Base-by-base conservation (phyloP, 1,284 basidiomycete genomes). In the Cryptococcus sp. region DNA sequence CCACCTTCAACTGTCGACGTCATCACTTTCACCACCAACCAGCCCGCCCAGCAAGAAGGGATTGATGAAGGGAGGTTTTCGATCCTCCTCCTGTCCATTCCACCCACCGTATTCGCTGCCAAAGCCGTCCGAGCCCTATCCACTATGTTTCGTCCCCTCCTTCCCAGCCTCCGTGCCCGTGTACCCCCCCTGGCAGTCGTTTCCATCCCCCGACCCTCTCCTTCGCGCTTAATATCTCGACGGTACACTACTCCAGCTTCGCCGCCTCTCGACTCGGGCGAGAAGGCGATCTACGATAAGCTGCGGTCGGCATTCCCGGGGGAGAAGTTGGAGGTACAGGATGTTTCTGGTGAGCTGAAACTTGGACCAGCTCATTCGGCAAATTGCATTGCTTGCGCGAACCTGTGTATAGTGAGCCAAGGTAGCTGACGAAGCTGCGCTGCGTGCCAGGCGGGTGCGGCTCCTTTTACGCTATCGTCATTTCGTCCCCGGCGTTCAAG, bases 391-490 rank as follows among this genome's bases (percentile, higher is more conserved):
- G 28, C 46, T 47, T 28, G 21, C 46, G 24, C 33, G n/a, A 33
- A 33, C 28, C 28, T 5, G 9, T 33, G 28, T 33, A 9, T 33
- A n/a, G n/a, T 44, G 24, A 21, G 16, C 15, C 24, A 11, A 13
- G 15, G 23, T 52, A 36, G 35, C 49, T 36, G 15, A 53, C 33
- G 16, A 6, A 24, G 28, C 39, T 33, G 9, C 4, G 9, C 9
- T 5, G 38, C 12, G 18, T 51, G 18, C 2, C 63, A 95, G 93
- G 94, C 54, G 95, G 95, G 33, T 98, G 95, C 72, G 96, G 95
- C 12, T 84, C 87, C 2, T 99, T 98, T 78, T 99, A 96, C 72
- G 89, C 92, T 40, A 96, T 99, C 63, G 82, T 85, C 39, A 88
- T 99, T 60, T 84, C 88, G 3, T 92, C 90, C 56, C 78, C 85